A percentile compares a stretch with the other conserved stretches of the same genome.
These are phyloP conservation scores for Leccinum variicolor DNA, from an alignment of 768 basidiomycete genomes.

Conservation along the genomic window DNA sequence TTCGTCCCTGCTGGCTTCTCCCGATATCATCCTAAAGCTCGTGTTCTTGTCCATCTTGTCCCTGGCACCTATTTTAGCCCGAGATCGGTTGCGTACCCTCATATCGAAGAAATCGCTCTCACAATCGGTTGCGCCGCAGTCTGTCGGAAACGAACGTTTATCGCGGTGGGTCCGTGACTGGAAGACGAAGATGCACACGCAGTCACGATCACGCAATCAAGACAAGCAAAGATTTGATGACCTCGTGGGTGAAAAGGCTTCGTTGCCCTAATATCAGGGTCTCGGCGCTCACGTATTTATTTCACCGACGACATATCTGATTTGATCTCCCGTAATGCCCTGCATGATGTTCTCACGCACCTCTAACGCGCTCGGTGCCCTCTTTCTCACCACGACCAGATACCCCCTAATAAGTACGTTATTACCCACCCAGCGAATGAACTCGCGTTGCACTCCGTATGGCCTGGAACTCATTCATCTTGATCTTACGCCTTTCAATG, in stretches of 20 bases:
- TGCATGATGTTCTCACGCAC: slow-evolving; percentile 20
- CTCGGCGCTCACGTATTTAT: slow-evolving; percentile 19
- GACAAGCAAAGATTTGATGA: slow-evolving; percentile 46
- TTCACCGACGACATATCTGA: slow-evolving; percentile 16
- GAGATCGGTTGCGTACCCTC: slow-evolving; percentile 59
- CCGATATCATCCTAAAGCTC: slow-evolving; percentile 80
- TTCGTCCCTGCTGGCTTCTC: slow-evolving; percentile 81
- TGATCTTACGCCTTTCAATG: slow-evolving; percentile 25
- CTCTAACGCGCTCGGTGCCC: slow-evolving; percentile 11
- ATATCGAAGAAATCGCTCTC: slow-evolving; percentile 36
- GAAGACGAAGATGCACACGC: slow-evolving; percentile 56
- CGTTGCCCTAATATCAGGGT: slow-evolving; percentile 20
- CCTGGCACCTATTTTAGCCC: slow-evolving; percentile 80
- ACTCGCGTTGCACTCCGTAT: slow-evolving; percentile 13
- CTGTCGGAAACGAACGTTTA: slow-evolving; percentile 34
- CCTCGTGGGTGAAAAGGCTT: slow-evolving; percentile 53
- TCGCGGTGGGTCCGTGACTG: slow-evolving; percentile 65
- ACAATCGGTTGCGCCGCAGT: slow-evolving; percentile 16
- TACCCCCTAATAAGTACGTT: slow-evolving; percentile 29
- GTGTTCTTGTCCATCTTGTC: slow-evolving; percentile 79
- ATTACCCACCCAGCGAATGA: slow-evolving; percentile 29
- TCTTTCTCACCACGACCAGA: slow-evolving; percentile 20
- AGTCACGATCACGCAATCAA: slow-evolving; percentile 49
- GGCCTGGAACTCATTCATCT: slow-evolving; percentile 6
- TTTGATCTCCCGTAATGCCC: slow-evolving; percentile 21